Base-by-base conservation (phyloP, 495 filamentous ascomycete species). In the Penicillium chermesinum region DNA sequence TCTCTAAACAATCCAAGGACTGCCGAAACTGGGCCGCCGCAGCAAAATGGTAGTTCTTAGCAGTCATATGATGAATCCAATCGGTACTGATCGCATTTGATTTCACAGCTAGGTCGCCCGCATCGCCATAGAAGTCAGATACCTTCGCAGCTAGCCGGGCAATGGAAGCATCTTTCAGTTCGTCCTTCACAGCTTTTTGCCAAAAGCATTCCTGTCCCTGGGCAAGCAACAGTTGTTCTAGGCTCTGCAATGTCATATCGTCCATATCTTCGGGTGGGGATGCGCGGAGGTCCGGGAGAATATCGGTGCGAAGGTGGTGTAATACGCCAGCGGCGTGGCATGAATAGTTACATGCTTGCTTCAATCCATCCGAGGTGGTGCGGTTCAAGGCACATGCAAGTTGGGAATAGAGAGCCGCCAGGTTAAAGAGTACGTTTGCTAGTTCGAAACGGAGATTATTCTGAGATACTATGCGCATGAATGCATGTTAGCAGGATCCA, bases 171-270 rank as follows among this genome's bases (percentile, higher is more conserved):
- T 98, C 93, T 58, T 94, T 95, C 61, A 95, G 78, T 9, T 83
- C 84, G 61, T 96, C 93, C 74, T 91, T 91, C 16, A 95, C 93
- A 2, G 94, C 93, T 61, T 95, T 97, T 45, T 91, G 85, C 93
- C 93, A 98, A 66, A 91, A 96, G 62, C 91, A 96, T 65, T 98
- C 93, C 57, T 98, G 93, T 30, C 83, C 89, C 61, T 98, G 91
- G 12, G 89, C 93, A 1, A 98, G 75, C 40, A 95, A 76, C 27
- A 98, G 76, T 58, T 91, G 77, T 52, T 88, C 83, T 14, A 96
- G 71, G 42, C 88, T 88, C 55, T 89, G 86, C 19, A 98, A 67
- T 0, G 91, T 94, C 59, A 85, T 77, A 16, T 80, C 77, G 60
- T 98, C 93, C 93, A 98, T 96, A 53, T 98, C 93, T 64, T 97